Base-by-base conservation (phyloP, 257 asterid genomes). In the Haberlea rhodopensis region DNA sequence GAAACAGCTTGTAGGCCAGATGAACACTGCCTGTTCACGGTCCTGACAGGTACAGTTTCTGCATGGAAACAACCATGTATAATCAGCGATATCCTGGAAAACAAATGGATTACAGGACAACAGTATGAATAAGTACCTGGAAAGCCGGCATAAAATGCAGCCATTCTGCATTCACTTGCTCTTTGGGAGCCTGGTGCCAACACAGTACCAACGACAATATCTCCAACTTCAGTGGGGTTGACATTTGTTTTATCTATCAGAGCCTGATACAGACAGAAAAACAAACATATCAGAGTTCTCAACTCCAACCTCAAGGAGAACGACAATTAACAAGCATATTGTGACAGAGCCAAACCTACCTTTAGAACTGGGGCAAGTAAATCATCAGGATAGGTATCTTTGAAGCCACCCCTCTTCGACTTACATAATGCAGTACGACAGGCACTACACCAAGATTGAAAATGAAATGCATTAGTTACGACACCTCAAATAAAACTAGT, bases 1-100 rank as follows among this genome's bases (percentile, higher is more conserved):
- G 97, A 97, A 40, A 94, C 97, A 43, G 99, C 97, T 81, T 94
- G 99, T 71, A 94, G 99, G 48, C 99, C 97, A 70, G 99, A 94
- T 31, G 99, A 94, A 72, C 99, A 94, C 68, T 90, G 99, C 87
- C 99, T 79, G 73, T 94, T 94, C 72, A 94, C 99, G 15, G 99
- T 94, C 79, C 99, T 86, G 63, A 90, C 81, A 66, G 99, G 96
- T 37, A 94, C 99, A 61, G 97, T 90, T 69, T 94, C 99, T 94
- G 86, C 78, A 64, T 52, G 54, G 55, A 34, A 71, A 53, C 10
- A 68, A 1, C 4, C 16, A 23, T 11, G 53, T 52, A 59, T 40
- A 24, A 57, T 62, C 46, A 69, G 67, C 10, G 18, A 65, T 55
- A 45, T 28, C 48, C 19, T 31, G 27, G 24, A 55, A 55, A 64